Evolutionary conservation across 192 early-diverging fungal species (phyloP).

Genomic region (Umbelopsis sp.): DNA sequence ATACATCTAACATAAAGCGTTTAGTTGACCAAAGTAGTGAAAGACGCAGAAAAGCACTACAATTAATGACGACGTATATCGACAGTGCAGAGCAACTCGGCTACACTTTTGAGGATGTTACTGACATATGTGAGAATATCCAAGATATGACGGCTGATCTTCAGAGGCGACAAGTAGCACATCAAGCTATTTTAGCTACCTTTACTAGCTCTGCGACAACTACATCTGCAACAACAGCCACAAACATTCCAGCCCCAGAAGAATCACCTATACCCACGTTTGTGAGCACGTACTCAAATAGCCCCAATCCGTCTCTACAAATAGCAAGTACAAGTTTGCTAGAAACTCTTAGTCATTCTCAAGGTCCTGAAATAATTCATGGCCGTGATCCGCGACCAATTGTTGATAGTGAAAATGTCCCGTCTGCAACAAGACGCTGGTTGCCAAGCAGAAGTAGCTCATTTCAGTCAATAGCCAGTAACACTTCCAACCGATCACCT

Average conservation of each 20-base stretch:
- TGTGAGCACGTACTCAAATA: too few species aligned
- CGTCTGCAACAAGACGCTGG: background rate
- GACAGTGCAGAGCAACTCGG: background rate
- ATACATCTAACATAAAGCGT: too few species aligned
- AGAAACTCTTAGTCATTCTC: too few species aligned
- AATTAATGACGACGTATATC: conserved; percentile 3
- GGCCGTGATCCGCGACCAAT: too few species aligned
- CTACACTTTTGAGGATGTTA: conserved; percentile 4
- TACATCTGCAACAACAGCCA: background rate
- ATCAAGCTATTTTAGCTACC: background rate
- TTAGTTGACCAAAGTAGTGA: background rate
- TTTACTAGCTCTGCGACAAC: background rate
- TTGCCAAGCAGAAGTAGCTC: background rate
- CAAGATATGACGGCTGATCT: too few species aligned
- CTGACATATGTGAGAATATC: background rate
- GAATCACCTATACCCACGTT: background rate
- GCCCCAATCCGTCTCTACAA: too few species aligned
- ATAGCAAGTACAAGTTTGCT: too few species aligned
- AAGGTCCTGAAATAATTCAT: too few species aligned
- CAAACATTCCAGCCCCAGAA: background rate
- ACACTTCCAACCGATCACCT: background rate
- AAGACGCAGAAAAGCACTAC: background rate
- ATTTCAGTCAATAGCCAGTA: background rate
- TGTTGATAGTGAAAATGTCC: too few species aligned
- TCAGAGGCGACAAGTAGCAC: background rate